Base-by-base conservation (phyloP, 2,329 filamentous ascomycete genomes). In the Colletotrichum trifolii region DNA sequence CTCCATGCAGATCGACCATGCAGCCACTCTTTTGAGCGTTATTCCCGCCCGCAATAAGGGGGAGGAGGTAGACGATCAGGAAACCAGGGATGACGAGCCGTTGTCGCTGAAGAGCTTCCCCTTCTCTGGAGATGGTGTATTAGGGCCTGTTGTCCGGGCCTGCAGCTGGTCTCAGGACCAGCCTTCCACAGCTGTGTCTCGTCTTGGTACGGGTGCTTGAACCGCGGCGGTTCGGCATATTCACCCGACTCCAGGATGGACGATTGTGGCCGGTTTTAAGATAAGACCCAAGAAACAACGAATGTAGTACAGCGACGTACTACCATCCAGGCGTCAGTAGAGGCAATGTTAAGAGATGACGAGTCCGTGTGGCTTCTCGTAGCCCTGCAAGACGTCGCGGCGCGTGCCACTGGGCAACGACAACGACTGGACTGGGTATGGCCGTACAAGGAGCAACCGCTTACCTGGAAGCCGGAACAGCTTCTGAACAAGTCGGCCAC, bases 401-500 rank as follows among this genome's bases (percentile, higher is more conserved):
- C 53, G 53, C 47, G 58, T 56, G 57, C 62, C 58, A 53, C 52
- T 57, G 43, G 52, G 40, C 58, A 13, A 39, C 12, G 47, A 53
- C 53, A 36, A 63, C 52, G 52, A 53, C 43, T 25, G 25, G 25
- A 25, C 25, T 25, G 25, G 25, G 25, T 5, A 25, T 4, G 25
- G 25, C 25, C 49, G 56, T 43, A n/a, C 35, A 63, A 54, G 42
- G 63, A 56, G 58, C 47, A 56, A 57, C 63, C 58, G 52, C 43
- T 47, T 66, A 63, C 63, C 63, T 66, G 63, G 63, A 48, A 55
- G 49, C 53, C 47, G 63, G 63, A 56, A 66, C 53, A 66, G 52
- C 42, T 40, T 57, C 33, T 42, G 39, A 64, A 25, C 25, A 54
- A 39, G 43, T 35, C 53, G 33, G 40, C 58, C 53, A 39, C 47